Base-by-base conservation (phyloP, 2,329 filamentous ascomycete genomes). In the Fusarium ambrosium region DNA sequence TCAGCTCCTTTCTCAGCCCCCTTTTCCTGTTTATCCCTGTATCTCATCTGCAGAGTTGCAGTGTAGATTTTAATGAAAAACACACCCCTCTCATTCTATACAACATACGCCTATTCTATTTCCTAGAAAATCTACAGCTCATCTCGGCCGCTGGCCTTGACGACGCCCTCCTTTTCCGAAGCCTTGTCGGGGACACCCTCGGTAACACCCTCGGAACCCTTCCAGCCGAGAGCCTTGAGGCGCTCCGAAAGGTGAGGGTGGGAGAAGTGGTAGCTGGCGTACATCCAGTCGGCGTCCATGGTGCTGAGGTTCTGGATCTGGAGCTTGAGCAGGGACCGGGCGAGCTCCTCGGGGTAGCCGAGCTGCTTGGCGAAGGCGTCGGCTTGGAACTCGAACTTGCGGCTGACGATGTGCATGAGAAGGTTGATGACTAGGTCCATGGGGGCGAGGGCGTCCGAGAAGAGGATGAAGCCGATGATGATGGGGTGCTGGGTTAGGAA, bases 241-340 rank as follows among this genome's bases (percentile, higher is more conserved):
- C 97, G 92, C 89, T 99, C 97, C 2, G 95, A 94, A 76, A 99
- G 87, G 77, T 98, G 98, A 1, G 97, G 97, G 85, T 99, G 97
- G 27, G 96, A 98, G 89, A 97, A 98, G 86, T 99, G 95, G 88
- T 98, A 99, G 85, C 93, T 97, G 64, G 97, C 97, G 84, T 97
- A 99, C 90, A 98, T 92, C 93, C 94, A 97, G 85, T 99, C 97
- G 32, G 97, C 97, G 80, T 99, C 97, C 96, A 99, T 98, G 71
- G 94, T 97, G 85, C 95, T 97, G 77, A 99, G 89, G 82, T 99
- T 99, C 87, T 98, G 95, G 80, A 98, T 95, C 86, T 99, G 97
- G 62, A 99, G 93, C 87, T 98, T 98, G 86, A 99, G 95, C 73
- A 99, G 90, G 24, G 95, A 97, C 73, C 91, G 89, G 51, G 95